Conservation (phyloP, 768 basidiomycete species). For the Suillus lakei region DNA sequence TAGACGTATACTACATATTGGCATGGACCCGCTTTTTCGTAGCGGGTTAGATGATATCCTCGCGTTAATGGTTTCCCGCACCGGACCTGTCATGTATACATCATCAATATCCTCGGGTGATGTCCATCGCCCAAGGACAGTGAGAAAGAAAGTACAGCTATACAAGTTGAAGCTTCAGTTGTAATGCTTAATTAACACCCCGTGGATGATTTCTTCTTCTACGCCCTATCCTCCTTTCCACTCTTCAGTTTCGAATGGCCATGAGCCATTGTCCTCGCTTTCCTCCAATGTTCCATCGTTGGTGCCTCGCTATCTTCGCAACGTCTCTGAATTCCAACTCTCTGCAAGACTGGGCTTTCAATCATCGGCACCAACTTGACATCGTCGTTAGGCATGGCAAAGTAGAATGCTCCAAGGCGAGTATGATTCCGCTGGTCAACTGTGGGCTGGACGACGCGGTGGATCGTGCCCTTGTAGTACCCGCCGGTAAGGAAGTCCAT, state of each 20-base stretch:
- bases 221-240: conserved; percentile 45
- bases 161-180: conserved; percentile 36
- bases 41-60: not conserved
- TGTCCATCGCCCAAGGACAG: not conserved
- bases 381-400: conserved; percentile 54
- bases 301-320: conserved; percentile 48
- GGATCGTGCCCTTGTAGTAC: conserved; percentile 62
- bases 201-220: conserved; percentile 60
- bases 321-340: conserved; percentile 42
- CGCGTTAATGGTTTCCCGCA: not conserved
- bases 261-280: conserved; percentile 53
- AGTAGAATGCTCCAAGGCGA: conserved; percentile 64
- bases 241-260: conserved; percentile 50
- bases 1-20: not conserved
- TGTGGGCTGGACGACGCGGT: conserved; percentile 65
- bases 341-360: conserved; percentile 54
- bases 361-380: conserved; percentile 49
- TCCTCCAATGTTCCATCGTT: conserved; percentile 58
- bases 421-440: conserved; percentile 52
- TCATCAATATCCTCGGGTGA: not conserved
- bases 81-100: not conserved
- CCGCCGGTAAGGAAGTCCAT: conserved; percentile 66
- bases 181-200: conserved; percentile 60
- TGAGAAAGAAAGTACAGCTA: not conserved
- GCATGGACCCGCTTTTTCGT: not conserved